Conservation (phyloP, 148 eudicot species). For the Cornus florida region DNA sequence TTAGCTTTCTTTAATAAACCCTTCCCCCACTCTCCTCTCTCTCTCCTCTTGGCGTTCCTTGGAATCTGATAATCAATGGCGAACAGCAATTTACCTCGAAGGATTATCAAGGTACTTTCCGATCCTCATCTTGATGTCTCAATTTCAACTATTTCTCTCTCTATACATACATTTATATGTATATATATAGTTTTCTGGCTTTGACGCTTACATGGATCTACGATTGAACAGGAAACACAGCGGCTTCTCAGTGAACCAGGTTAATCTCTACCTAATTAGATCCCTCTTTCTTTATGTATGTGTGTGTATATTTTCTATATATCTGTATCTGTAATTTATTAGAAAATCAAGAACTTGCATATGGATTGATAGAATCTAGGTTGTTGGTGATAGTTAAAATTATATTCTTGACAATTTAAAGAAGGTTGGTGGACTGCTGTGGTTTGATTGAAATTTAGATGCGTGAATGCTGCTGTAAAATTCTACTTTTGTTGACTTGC, state of each 20-base stretch:
- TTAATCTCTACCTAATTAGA: not conserved
- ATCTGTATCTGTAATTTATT: no score
- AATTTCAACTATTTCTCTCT: not conserved
- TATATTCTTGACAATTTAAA: not conserved
- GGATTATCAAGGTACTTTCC: constrained; percentile 51
- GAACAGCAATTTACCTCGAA: constrained; percentile 53
- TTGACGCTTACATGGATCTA: constrained; percentile 1
- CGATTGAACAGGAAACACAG: constrained; percentile 69
- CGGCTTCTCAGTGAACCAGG: constrained; percentile 92
- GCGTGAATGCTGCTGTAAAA: not conserved
- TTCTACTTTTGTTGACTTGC: not conserved
- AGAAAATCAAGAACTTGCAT: not conserved
- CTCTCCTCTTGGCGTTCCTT: not conserved
- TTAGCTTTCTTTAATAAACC: not conserved
- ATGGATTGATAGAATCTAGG: not conserved
- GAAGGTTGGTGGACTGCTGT: not conserved
- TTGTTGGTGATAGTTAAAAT: not conserved
- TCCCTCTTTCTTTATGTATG: no score
- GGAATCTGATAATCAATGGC: constrained; percentile 32
- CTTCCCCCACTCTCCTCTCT: not conserved
- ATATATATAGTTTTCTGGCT: not conserved
- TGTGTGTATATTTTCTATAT: no score
- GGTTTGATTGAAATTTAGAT: not conserved
- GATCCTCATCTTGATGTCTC: constrained; percentile 19
- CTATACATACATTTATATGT: not conserved